Evolutionary conservation across 2,329 filamentous ascomycete species (phyloP).

Genomic region (Dactylellina haptotyla): DNA sequence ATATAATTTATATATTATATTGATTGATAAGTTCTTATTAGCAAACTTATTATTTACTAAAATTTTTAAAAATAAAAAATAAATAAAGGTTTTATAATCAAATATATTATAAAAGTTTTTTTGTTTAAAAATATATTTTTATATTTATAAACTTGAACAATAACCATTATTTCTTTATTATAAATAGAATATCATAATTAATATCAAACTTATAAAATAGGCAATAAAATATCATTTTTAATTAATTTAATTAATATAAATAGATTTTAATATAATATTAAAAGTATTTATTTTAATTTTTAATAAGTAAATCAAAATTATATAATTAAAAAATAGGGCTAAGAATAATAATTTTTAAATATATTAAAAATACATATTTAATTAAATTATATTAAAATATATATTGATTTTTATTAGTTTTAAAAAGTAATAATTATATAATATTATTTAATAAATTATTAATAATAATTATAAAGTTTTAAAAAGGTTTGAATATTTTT

Average conservation of each 20-base stretch:
- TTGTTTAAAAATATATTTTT: slow-evolving; percentile 18
- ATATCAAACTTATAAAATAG: slow-evolving; percentile 28
- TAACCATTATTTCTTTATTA: slow-evolving; percentile 31
- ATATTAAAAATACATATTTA: slow-evolving; percentile 14
- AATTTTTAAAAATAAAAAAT: slow-evolving; percentile 23
- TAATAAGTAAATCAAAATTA: slow-evolving; percentile 20
- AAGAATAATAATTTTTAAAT: slow-evolving; percentile 24
- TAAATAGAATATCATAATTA: slow-evolving; percentile 22
- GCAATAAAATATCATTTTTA: slow-evolving; percentile 20
- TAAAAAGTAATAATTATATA: slow-evolving; percentile 7
- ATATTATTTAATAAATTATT: slow-evolving; percentile 28
- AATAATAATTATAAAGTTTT: slow-evolving; percentile 15
- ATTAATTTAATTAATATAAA: slow-evolving; percentile 26
- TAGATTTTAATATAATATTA: slow-evolving; percentile 8
- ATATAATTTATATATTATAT: slow-evolving; percentile 39
- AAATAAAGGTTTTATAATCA: slow-evolving; percentile 15
- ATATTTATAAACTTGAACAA: slow-evolving; percentile 16
- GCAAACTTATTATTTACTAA: slow-evolving; percentile 18
- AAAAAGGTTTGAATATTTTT: slow-evolving; percentile 2
- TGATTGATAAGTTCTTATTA: slow-evolving; percentile 26
- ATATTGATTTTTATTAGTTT: slow-evolving; percentile 12
- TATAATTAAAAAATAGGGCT: slow-evolving; percentile 23
- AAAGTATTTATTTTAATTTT: slow-evolving; percentile 9
- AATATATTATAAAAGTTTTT: slow-evolving; percentile 9
- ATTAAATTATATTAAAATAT: slow-evolving; percentile 15